phyloP scores from a whole-genome alignment of 345 rosid genomes.

The Bruguiera gymnorhiza region DNA sequence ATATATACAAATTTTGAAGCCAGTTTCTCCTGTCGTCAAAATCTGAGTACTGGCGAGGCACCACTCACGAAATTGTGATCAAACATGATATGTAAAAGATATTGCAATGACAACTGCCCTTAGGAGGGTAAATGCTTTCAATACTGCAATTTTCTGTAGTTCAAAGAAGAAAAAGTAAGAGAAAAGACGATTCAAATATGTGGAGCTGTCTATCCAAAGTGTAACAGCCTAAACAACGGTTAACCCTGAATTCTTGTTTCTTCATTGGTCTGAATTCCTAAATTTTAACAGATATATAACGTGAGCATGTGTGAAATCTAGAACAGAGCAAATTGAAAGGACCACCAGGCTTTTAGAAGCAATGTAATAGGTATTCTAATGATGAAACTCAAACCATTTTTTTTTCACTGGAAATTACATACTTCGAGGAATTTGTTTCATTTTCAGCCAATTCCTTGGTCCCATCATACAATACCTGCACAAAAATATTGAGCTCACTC shows the following conservation, averaged over 20 bases:
- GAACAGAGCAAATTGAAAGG: not conserved
- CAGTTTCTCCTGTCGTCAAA: not conserved
- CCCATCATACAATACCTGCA: conserved; percentile 80
- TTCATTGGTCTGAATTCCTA: too few species aligned
- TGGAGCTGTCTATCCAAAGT: not conserved
- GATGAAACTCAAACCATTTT: conserved; percentile 44
- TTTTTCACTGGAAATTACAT: conserved; percentile 54
- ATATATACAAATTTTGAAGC: not conserved
- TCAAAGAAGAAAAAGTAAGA: not conserved
- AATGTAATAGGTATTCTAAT: conserved; percentile 1
- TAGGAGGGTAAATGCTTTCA: too few species aligned
- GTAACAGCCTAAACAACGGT: not conserved
- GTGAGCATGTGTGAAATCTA: not conserved
- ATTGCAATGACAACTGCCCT: not conserved
- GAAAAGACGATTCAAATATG: not conserved
- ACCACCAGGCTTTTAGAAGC: not conserved
- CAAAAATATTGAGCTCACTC: conserved; percentile 26
- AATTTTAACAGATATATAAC: not conserved
- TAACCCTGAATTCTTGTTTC: not conserved
- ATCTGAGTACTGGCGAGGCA: not conserved
- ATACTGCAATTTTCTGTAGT: not conserved
- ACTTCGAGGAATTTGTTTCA: conserved; percentile 61
- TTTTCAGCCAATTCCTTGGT: conserved; percentile 92
- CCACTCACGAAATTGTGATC: not conserved
- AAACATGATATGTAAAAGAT: not conserved